phyloP scores from a whole-genome alignment of 345 rosid genomes.

The Populus nigra region DNA sequence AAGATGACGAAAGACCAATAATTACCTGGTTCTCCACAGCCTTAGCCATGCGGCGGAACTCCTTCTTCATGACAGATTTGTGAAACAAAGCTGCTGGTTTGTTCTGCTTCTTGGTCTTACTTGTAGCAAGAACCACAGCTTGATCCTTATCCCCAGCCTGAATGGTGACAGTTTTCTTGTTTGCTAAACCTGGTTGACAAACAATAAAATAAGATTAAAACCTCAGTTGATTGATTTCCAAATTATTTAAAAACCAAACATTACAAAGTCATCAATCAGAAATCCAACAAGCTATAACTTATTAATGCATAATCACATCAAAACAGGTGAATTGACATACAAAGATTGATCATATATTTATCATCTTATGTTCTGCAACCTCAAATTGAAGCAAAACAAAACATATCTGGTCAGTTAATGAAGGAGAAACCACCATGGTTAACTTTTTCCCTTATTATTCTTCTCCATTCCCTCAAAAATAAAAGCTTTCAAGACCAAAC shows the following conservation, averaged over 20 bases:
- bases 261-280: not conserved
- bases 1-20: not conserved
- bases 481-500: not conserved
- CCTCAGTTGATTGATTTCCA: not conserved
- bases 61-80: conserved; percentile 63
- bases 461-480: not conserved
- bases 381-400: not conserved
- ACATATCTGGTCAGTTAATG: not conserved
- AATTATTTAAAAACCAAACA: not conserved
- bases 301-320: too few species aligned
- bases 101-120: conserved; percentile 73
- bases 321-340: too few species aligned
- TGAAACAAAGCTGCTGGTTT: conserved; percentile 51
- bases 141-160: conserved; percentile 62
- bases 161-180: conserved; percentile 73
- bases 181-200: conserved; percentile 59
- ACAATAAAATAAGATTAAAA: not conserved
- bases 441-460: not conserved
- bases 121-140: conserved; percentile 61
- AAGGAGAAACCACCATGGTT: not conserved
- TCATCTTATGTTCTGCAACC: not conserved
- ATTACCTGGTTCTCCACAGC: conserved; percentile 62
- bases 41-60: conserved; percentile 68
- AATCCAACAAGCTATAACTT: not conserved
- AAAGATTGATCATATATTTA: not conserved